A percentile compares a stretch with the other conserved stretches of the same genome.
phyloP scores from a whole-genome alignment of 305 asterid species.

The Coffea humblotiana region DNA sequence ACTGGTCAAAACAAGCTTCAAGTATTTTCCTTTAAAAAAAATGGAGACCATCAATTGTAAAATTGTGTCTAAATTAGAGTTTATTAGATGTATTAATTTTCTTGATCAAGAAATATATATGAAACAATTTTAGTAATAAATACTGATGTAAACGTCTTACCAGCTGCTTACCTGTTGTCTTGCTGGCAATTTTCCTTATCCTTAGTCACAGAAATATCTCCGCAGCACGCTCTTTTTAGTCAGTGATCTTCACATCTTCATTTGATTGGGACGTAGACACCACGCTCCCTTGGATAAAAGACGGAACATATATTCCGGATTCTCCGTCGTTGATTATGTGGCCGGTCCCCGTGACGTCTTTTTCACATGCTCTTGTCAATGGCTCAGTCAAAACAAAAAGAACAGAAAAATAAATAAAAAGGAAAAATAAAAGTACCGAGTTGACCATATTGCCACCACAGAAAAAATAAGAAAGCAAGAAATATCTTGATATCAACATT shows the following conservation, averaged over 20 bases:
- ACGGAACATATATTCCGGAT: no score
- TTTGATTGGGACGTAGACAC: neutral
- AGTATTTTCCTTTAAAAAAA: no score
- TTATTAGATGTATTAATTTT: no score
- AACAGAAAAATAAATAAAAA: neutral
- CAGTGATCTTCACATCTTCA: neutral
- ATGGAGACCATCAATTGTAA: no score
- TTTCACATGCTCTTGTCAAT: neutral
- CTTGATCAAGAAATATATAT: neutral
- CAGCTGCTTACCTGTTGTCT: conserved; percentile 2
- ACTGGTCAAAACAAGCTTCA: no score
- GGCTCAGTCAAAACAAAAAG: neutral
- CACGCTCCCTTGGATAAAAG: no score
- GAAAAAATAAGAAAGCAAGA: no score
- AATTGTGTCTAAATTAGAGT: no score
- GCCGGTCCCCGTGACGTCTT: neutral
- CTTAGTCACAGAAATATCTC: neutral
- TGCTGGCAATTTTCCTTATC: conserved; percentile 7
- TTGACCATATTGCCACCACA: no score
- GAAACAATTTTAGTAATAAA: neutral
- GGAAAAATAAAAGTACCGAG: no score
- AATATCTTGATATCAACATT: no score
- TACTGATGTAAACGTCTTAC: neutral
- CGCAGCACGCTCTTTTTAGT: neutral
- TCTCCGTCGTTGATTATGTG: neutral